Evolutionary conservation across 805 yeast species (phyloP).

Genomic region (Saturnispora quitensis): DNA sequence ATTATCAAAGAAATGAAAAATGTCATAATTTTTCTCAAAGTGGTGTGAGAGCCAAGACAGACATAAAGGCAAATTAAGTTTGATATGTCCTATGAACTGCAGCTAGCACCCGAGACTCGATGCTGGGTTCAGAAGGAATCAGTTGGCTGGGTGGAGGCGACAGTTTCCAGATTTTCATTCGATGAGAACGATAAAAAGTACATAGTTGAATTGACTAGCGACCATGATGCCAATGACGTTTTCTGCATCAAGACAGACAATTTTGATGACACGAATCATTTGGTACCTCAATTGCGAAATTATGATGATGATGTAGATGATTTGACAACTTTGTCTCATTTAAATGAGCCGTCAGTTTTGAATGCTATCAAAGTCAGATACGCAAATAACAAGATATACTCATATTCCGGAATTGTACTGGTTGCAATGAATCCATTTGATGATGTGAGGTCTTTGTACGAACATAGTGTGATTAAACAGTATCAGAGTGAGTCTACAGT

Average conservation of each 20-base stretch:
- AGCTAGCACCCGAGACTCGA: constrained; percentile 24
- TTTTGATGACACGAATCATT: constrained; percentile 43
- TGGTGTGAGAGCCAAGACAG: not conserved
- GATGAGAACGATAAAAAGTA: constrained; percentile 29
- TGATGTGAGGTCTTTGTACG: constrained; percentile 76
- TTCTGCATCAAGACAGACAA: constrained; percentile 40
- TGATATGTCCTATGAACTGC: not conserved
- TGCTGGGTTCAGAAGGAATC: constrained; percentile 75
- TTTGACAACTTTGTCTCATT: constrained; percentile 79
- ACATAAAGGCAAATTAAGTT: not conserved
- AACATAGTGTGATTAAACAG: constrained; percentile 85
- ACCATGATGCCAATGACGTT: constrained; percentile 33
- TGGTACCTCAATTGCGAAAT: constrained; percentile 75
- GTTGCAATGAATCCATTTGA: constrained; percentile 96
- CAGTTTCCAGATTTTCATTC: constrained; percentile 34
- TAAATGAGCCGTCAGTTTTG: constrained; percentile 93
- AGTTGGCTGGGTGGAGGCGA: constrained; percentile 69
- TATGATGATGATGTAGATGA: constrained; percentile 96
- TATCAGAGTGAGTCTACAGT: constrained; percentile 88
- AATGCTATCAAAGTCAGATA: constrained; percentile 91
- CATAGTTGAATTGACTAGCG: constrained; percentile 45
- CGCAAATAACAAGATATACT: constrained; percentile 79
- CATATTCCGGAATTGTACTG: constrained; percentile 93
- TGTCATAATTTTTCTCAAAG: not conserved
- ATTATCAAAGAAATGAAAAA: not conserved